Percentiles rank a stretch among this genome's conserved stretches.
Conservation (phyloP, 2,329 filamentous ascomycete species). For the Phaeosphaeria sp. region DNA sequence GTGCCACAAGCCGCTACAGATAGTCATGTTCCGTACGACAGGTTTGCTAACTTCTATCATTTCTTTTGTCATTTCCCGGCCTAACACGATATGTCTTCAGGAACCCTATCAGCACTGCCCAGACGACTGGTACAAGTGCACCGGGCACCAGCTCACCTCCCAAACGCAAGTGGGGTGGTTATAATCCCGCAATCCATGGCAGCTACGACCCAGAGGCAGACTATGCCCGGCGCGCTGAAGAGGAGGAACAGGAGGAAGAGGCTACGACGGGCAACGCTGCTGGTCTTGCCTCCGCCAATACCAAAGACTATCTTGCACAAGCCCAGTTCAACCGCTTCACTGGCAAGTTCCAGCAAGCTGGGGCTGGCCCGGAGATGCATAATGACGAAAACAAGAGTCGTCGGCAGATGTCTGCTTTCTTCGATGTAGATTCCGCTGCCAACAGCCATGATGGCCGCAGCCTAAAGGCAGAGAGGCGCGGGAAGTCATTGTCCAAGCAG, state of each 20-base stretch:
- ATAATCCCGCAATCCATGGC: constrained; percentile 95
- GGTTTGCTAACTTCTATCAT: constrained; percentile 45
- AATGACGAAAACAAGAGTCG: constrained; percentile 86
- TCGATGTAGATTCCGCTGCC: constrained; percentile 93
- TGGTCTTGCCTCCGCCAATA: constrained; percentile 26
- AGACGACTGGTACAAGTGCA: constrained; percentile 37
- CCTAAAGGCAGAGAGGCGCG: constrained; percentile 86
- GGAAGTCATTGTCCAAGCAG: constrained; percentile 82
- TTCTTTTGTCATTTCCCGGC: constrained; percentile 32
- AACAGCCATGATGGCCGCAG: constrained; percentile 90
- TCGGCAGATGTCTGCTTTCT: constrained; percentile 91
- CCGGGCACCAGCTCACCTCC: constrained; percentile 43
- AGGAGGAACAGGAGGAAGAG: constrained; percentile 44
- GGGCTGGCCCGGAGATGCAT: constrained; percentile 75
- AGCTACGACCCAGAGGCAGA: constrained; percentile 96
- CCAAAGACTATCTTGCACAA: constrained; percentile 67
- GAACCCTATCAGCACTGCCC: constrained; percentile 30
- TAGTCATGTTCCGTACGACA: constrained; percentile 41
- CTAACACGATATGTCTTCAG: constrained; percentile 41
- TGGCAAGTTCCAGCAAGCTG: constrained; percentile 76
- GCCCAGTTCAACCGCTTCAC: constrained; percentile 92
- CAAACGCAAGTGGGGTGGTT: constrained; percentile 69
- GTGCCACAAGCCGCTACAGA: constrained; percentile 58
- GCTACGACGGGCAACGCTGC: constrained; percentile 32
- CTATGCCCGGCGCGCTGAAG: constrained; percentile 69